These are phyloP conservation scores for Solanum hybrid DNA, from an alignment of 305 asterid species.

Conservation along the genomic window DNA sequence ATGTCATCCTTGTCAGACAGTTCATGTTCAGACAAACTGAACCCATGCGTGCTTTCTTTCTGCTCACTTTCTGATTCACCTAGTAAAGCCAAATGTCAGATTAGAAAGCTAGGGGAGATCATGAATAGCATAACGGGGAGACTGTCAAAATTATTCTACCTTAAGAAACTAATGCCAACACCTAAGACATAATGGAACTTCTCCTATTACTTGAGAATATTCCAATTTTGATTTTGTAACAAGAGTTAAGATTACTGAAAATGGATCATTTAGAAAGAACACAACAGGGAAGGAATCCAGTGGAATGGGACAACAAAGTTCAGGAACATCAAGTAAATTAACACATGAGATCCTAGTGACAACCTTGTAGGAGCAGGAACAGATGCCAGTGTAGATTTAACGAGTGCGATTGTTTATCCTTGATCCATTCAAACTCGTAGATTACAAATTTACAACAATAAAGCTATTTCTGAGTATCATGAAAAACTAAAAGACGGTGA, in stretches of 20 bases:
- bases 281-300: background rate
- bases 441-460: background rate
- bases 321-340: background rate
- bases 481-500: background rate
- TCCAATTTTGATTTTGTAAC: background rate
- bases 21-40: constrained; percentile 26
- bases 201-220: background rate
- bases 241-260: background rate
- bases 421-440: background rate
- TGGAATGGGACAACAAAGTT: background rate
- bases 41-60: constrained; percentile 22
- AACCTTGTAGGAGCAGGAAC: background rate
- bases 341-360: background rate
- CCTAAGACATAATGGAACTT: background rate
- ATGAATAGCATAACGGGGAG: background rate
- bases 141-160: background rate
- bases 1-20: constrained; percentile 26
- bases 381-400: background rate
- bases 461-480: background rate
- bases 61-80: constrained; percentile 30
- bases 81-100: background rate
- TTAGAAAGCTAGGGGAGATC: background rate
- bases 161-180: background rate
- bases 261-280: background rate
- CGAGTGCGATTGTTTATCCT: background rate